These are phyloP conservation scores for Pythium phragmitis DNA, from an alignment of 352 stramenopile species.

Conservation along the genomic window DNA sequence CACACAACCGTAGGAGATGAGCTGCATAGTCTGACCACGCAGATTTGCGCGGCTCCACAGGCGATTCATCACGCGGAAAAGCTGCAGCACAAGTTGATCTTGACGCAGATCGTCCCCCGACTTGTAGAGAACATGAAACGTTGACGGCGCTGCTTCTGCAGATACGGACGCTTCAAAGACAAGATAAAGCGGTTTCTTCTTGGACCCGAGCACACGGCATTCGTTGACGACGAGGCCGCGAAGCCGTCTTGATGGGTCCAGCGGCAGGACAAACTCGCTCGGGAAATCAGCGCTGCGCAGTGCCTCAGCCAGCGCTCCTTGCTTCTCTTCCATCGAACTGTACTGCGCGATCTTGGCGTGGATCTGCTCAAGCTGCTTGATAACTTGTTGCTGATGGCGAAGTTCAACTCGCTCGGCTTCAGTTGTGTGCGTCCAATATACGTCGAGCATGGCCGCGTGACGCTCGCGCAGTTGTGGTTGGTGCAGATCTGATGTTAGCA, in stretches of 20 bases:
- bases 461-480: conserved; percentile 15
- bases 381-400: conserved; percentile 9
- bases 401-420: conserved; percentile 7
- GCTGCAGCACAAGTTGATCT: conserved; percentile 69
- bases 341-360: conserved; percentile 13
- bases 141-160: conserved; percentile 6
- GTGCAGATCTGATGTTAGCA: conserved; percentile 24
- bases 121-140: conserved; percentile 67
- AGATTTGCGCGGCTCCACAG: conserved; percentile 38
- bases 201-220: conserved; percentile 29
- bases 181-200: conserved; percentile 27
- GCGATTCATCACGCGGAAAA: conserved; percentile 64
- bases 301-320: conserved; percentile 3
- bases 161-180: conserved; percentile 32
- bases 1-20: conserved; percentile 54
- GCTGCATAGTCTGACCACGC: conserved; percentile 36
- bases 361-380: conserved; percentile 20
- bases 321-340: conserved; percentile 24
- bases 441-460: conserved; percentile 21
- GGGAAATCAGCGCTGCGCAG: conserved; percentile 19
- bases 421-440: conserved; percentile 8
- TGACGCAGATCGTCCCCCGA: conserved; percentile 79
- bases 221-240: conserved; percentile 11
- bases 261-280: conserved; percentile 26
- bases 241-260: conserved; percentile 19